A percentile compares a stretch with the other conserved stretches of the same genome.
Evolutionary conservation across 805 yeast species (phyloP).

Genomic region (Scheffersomyces spartinae): DNA sequence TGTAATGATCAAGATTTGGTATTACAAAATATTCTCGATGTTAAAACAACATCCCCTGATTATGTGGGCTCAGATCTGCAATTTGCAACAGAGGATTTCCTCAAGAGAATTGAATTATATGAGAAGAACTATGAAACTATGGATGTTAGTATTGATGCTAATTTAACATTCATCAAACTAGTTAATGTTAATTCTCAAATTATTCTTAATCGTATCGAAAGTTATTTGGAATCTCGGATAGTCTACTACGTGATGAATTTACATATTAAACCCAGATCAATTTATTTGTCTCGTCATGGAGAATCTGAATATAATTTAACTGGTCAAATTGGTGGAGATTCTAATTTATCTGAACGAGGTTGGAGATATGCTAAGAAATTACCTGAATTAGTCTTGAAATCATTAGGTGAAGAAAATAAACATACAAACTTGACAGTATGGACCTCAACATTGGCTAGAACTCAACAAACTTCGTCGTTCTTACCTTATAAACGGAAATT

Average conservation of each 20-base stretch:
- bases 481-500: conserved; percentile 67
- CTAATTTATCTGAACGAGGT: conserved; percentile 76
- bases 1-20: conserved; percentile 77
- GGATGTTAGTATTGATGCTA: conserved; percentile 42
- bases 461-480: conserved; percentile 83
- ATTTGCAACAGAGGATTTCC: conserved; percentile 60
- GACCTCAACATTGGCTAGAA: conserved; percentile 87
- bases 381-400: conserved; percentile 61
- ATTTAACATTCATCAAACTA: conserved; percentile 75
- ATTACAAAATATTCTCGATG: conserved; percentile 71
- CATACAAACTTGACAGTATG: conserved; percentile 66
- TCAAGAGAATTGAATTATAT: conserved; percentile 62
- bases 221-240: conserved; percentile 82
- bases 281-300: conserved; percentile 94
- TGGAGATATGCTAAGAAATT: conserved; percentile 70
- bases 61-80: conserved; percentile 60
- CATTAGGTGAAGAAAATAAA: conserved; percentile 45
- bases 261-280: conserved; percentile 83
- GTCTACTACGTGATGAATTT: conserved; percentile 94
- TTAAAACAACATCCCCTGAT: conserved; percentile 80
- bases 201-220: conserved; percentile 75
- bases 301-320: conserved; percentile 86
- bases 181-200: conserved; percentile 84
- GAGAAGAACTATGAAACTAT: conserved; percentile 70
- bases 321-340: conserved; percentile 95